Conservation (phyloP, 441 rosid genomes). For the Populus tomentosa region DNA sequence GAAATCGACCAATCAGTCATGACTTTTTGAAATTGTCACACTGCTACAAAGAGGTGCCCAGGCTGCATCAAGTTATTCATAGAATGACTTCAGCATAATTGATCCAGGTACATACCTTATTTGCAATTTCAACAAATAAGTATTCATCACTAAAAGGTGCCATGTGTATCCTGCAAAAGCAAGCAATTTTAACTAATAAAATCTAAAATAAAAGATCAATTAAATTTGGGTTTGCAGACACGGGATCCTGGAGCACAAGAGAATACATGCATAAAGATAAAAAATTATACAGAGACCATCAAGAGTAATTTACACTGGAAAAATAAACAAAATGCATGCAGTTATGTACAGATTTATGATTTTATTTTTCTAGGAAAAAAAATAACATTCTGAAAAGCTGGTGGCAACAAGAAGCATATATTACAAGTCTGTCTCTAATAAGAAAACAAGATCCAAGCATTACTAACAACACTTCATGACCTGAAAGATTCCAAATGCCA, state of each 20-base stretch:
- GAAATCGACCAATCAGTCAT: background rate
- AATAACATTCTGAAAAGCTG: background rate
- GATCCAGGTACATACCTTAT: conserved; percentile 62
- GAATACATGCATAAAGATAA: background rate
- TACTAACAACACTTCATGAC: background rate
- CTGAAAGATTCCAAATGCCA: background rate
- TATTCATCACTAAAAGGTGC: conserved; percentile 97
- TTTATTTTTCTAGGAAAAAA: too few relatives aligned
- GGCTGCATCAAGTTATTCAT: background rate
- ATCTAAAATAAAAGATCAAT: background rate
- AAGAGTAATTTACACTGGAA: background rate
- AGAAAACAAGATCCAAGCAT: background rate
- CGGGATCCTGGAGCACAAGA: background rate
- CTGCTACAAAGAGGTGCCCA: background rate
- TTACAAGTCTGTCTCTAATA: background rate
- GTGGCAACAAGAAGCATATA: background rate
- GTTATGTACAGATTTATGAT: background rate
- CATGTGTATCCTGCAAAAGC: conserved; percentile 83
- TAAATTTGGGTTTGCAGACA: background rate
- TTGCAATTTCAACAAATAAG: conserved; percentile 87
- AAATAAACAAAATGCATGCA: background rate
- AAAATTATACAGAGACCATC: background rate
- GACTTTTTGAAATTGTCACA: background rate
- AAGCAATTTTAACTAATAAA: conserved; percentile 18
- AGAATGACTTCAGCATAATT: background rate